phyloP scores from a whole-genome alignment of 495 filamentous ascomycete species.

The Xylaria grammica region DNA sequence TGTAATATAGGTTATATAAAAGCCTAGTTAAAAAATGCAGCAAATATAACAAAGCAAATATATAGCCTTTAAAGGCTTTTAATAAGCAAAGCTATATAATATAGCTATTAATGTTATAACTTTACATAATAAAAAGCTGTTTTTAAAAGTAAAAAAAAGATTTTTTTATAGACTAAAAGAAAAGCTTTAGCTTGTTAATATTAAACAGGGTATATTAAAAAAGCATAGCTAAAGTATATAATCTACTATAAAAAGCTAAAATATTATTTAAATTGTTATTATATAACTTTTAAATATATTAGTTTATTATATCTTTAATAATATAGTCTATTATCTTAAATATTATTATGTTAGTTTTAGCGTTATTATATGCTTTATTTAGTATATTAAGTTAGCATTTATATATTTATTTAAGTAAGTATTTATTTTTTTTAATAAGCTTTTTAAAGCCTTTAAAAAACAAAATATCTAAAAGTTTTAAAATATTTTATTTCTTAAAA shows the following conservation, averaged over 20 bases:
- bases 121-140: neutral
- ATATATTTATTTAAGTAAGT: neutral
- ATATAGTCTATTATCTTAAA: neutral
- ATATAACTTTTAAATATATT: neutral
- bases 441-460: too few relatives aligned
- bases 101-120: slow-evolving; percentile 4
- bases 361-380: too few relatives aligned
- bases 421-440: too few relatives aligned
- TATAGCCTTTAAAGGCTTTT: neutral
- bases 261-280: neutral
- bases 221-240: neutral
- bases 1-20: neutral
- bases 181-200: neutral
- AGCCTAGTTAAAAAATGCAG: neutral
- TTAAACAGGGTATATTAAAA: neutral
- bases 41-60: neutral
- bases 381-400: neutral
- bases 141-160: neutral
- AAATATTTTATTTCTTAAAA: too few relatives aligned
- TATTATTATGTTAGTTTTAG: neutral
- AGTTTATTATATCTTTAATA: neutral
- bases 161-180: neutral
- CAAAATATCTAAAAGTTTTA: too few relatives aligned
- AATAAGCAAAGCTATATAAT: neutral
- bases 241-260: neutral